These are phyloP conservation scores for Filobasidium uniguttulatum DNA, from an alignment of 1,284 basidiomycete genomes.

Conservation along the genomic window DNA sequence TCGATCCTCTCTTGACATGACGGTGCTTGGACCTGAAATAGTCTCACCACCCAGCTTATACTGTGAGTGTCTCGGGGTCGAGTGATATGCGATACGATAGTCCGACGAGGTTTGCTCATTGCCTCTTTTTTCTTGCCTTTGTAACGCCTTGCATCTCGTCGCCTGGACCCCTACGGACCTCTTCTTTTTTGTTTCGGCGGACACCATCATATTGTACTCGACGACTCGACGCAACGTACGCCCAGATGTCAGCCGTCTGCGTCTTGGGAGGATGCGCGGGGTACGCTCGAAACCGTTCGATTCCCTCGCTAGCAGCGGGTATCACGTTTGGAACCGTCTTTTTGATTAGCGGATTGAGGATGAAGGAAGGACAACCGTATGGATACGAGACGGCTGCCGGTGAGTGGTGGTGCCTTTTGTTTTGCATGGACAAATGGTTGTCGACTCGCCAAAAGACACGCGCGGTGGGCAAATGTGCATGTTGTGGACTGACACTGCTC, in stretches of 20 bases:
- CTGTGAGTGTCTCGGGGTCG: no score
- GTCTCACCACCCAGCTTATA: conserved; percentile 16
- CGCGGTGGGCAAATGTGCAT: not conserved
- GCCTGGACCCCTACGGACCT: not conserved
- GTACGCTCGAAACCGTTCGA: conserved; percentile 16
- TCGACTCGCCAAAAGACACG: not conserved
- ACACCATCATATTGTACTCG: no score
- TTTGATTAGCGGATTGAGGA: conserved; percentile 15
- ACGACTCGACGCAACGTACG: no score
- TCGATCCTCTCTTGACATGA: no score
- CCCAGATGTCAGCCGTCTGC: conserved; percentile 17
- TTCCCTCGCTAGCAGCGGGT: conserved; percentile 18
- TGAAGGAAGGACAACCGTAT: conserved; percentile 18
- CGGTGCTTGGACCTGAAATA: no score
- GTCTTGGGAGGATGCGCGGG: conserved; percentile 17
- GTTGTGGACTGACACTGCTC: not conserved
- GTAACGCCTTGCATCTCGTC: not conserved
- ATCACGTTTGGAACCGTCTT: conserved; percentile 17
- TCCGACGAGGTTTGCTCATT: no score
- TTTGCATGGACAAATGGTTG: not conserved
- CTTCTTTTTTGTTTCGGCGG: no score
- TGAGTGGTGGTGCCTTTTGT: no score
- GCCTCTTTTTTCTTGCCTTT: no score
- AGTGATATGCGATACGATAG: no score
- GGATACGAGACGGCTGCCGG: conserved; percentile 19